These are phyloP conservation scores for Sporodiniella umbellata DNA, from an alignment of 371 early-diverging fungal species.

Conservation along the genomic window DNA sequence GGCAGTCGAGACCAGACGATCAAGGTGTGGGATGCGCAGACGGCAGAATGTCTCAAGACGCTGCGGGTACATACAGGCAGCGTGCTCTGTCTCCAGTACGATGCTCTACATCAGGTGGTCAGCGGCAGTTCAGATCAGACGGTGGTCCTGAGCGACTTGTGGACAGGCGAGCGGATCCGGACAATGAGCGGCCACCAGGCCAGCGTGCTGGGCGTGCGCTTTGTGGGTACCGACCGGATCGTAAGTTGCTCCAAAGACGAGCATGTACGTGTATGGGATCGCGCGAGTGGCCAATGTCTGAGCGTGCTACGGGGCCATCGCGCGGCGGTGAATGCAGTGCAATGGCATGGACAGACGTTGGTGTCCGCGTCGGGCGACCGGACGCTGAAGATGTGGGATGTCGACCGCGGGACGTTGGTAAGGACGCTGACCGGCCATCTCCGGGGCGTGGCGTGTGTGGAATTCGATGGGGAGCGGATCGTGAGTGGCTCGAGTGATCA, in stretches of 20 bases:
- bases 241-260: slow-evolving; percentile 94
- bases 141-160: slow-evolving; percentile 83
- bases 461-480: slow-evolving; percentile 87
- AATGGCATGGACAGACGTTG: slow-evolving; percentile 52
- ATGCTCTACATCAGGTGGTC: slow-evolving; percentile 72
- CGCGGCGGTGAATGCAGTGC: slow-evolving; percentile 80
- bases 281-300: slow-evolving; percentile 52
- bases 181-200: slow-evolving; percentile 68
- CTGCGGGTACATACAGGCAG: slow-evolving; percentile 85
- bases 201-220: slow-evolving; percentile 76
- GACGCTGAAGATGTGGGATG: slow-evolving; percentile 78
- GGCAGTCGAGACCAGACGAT: slow-evolving; percentile 94
- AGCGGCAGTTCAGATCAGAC: slow-evolving; percentile 91
- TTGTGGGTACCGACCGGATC: slow-evolving; percentile 64
- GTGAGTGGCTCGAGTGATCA: slow-evolving; percentile 96
- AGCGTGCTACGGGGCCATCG: slow-evolving; percentile 68
- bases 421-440: slow-evolving; percentile 56
- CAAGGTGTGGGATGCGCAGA: slow-evolving; percentile 74
- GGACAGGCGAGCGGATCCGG: too few species aligned
- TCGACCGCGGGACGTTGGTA: slow-evolving; percentile 54
- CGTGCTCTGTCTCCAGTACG: slow-evolving; percentile 88
- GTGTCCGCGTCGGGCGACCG: slow-evolving; percentile 84
- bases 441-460: slow-evolving; percentile 93
- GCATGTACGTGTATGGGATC: slow-evolving; percentile 85
- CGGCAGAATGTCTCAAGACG: slow-evolving; percentile 57